Evolutionary conservation across 495 filamentous ascomycete species (phyloP).

Genomic region (Penicillium mononematosum): DNA sequence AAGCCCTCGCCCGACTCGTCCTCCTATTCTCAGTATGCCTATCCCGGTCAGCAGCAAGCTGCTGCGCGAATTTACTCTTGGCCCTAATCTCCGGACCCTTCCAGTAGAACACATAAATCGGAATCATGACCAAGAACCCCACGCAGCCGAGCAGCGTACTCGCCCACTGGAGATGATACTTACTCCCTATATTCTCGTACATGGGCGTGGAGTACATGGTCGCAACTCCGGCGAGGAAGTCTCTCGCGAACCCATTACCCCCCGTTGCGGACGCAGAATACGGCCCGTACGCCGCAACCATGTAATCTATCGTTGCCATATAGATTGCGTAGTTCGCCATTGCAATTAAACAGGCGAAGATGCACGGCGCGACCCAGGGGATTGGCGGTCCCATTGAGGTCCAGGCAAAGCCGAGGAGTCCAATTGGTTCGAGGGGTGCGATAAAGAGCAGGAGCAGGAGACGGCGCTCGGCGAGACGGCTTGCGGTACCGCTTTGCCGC

Average conservation of each 20-base stretch:
- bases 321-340: slow-evolving; percentile 72
- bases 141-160: slow-evolving; percentile 45
- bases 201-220: slow-evolving; percentile 48
- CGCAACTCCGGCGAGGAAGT: slow-evolving; percentile 47
- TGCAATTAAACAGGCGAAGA: slow-evolving; percentile 60
- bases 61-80: slow-evolving; percentile 47
- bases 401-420: slow-evolving; percentile 68
- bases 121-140: slow-evolving; percentile 42
- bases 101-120: slow-evolving; percentile 52
- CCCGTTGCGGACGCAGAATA: slow-evolving; percentile 79
- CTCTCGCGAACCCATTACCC: slow-evolving; percentile 57
- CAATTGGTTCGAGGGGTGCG: slow-evolving; percentile 64
- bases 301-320: slow-evolving; percentile 84
- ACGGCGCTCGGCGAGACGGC: slow-evolving; percentile 57
- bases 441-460: slow-evolving; percentile 59
- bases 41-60: slow-evolving; percentile 26
- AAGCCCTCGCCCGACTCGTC: slow-evolving; percentile 3
- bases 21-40: slow-evolving; percentile 14
- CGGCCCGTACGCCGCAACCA: slow-evolving; percentile 76
- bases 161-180: slow-evolving; percentile 40
- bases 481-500: slow-evolving; percentile 46
- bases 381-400: slow-evolving; percentile 59
- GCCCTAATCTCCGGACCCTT: slow-evolving; percentile 47
- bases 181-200: slow-evolving; percentile 36
- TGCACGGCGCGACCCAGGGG: slow-evolving; percentile 61